phyloP scores from a whole-genome alignment of 148 eudicot genomes.

The Rhododendron ovatum region DNA sequence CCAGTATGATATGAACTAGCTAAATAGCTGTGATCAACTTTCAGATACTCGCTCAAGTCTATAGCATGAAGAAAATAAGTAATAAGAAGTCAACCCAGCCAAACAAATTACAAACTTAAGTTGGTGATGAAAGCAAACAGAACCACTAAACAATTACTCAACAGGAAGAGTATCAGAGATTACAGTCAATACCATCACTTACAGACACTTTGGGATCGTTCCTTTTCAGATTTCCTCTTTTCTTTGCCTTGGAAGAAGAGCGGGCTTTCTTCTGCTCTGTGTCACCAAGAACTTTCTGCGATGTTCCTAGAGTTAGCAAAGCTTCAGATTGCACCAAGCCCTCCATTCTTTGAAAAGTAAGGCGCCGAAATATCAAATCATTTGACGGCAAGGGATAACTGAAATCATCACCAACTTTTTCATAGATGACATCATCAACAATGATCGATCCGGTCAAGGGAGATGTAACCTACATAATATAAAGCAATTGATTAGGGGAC shows the following conservation, averaged over 20 bases:
- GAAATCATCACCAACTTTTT: conserved; percentile 51
- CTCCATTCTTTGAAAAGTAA: conserved; percentile 74
- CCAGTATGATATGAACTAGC: conserved; percentile 87
- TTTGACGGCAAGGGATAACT: conserved; percentile 35
- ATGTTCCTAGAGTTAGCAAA: conserved; percentile 41
- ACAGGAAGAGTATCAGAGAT: background rate
- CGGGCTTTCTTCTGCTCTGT: conserved; percentile 31
- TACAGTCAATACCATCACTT: conserved; percentile 34
- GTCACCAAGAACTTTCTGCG: conserved; percentile 21
- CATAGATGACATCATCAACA: conserved; percentile 89
- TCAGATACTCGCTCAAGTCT: conserved; percentile 35
- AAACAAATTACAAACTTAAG: background rate
- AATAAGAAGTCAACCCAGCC: conserved; percentile 12
- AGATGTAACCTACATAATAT: conserved; percentile 54
- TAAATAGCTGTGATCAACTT: conserved; percentile 67
- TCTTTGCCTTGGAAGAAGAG: conserved; percentile 46
- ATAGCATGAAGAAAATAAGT: conserved; percentile 17
- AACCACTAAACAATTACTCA: background rate
- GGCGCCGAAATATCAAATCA: conserved; percentile 71
- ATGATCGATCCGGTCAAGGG: conserved; percentile 69
- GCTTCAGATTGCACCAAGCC: conserved; percentile 92
- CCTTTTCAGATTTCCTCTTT: conserved; percentile 45
- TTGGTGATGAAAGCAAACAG: background rate
- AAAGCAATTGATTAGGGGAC: conserved; percentile 6
- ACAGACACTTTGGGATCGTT: conserved; percentile 26